Base-by-base conservation (phyloP, 106 monocot genomes). In the Vanilla planifolia region DNA sequence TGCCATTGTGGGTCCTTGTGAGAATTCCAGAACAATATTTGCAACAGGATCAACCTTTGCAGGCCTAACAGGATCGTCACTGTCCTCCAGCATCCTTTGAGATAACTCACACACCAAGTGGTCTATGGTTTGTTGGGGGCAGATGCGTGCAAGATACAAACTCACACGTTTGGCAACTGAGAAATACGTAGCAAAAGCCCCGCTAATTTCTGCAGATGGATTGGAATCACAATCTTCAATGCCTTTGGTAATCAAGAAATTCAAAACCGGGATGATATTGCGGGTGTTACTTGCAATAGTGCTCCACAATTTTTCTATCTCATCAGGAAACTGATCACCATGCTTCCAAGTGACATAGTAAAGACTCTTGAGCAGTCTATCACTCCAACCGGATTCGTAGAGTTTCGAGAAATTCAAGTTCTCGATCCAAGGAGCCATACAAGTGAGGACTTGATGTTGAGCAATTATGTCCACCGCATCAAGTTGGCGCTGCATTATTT, bases 161-260 rank as follows among this genome's bases (percentile, higher is more conserved):
- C 98, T 88, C 48, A 92, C 85, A 33, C 98, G 84, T 64, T 98
- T 98, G 45, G 98, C 98, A 51, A 98, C 88, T n/a, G 92, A 77
- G 68, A 98, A 98, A 50, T 92, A 98, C 3, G 98, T 98, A 6
- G 77, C 77, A 48, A 98, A 92, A 44, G 88, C 98, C 56, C 92
- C 88, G 72, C 70, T 88, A 41, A 98, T 98, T 68, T 92, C 98
- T 44, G 88, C 75, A 21, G 98, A 98, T 61, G 92, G 72, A 60
- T 88, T 98, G 8, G 98, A 92, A 77, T 98, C 98, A 58, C 98
- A 92, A 67, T 98, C 98, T 82, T 98, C 92, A 59, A 98, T 98
- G 14, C 98, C 98, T 64, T 88, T 92, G 4, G 86, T 85, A 28
- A 98, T 85, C 68, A 98, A 62, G 62, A 98, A 98, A 50, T 88